Percentiles rank a stretch among this genome's conserved stretches.
These are phyloP conservation scores for Candida ulmi DNA, from an alignment of 805 yeast genomes.

Conservation along the genomic window DNA sequence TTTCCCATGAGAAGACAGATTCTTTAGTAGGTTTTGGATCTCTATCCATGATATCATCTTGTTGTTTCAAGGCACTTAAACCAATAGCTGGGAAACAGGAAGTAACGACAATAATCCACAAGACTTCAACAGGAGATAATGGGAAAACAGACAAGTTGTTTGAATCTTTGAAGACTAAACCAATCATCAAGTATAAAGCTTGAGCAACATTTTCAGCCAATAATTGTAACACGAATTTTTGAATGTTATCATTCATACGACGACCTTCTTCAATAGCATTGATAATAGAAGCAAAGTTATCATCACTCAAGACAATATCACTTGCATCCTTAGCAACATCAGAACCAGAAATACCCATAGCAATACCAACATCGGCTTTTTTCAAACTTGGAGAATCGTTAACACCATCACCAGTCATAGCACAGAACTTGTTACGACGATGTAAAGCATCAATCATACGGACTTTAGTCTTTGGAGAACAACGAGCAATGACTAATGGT, in stretches of 20 bases:
- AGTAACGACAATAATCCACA: slow-evolving; percentile 75
- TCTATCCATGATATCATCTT: slow-evolving; percentile 54
- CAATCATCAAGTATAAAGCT: slow-evolving; percentile 62
- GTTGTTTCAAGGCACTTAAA: slow-evolving; percentile 57
- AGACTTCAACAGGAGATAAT: slow-evolving; percentile 70
- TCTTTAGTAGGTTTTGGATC: slow-evolving; percentile 55
- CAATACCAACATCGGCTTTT: slow-evolving; percentile 76
- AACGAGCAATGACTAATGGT: slow-evolving; percentile 75
- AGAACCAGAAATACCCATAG: slow-evolving; percentile 78
- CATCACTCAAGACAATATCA: slow-evolving; percentile 70
- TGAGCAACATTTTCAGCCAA: slow-evolving; percentile 71
- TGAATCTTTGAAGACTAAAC: slow-evolving; percentile 62
- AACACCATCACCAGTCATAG: slow-evolving; percentile 85
- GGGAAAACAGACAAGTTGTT: slow-evolving; percentile 74
- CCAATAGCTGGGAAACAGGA: slow-evolving; percentile 86
- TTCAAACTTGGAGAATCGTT: slow-evolving; percentile 77
- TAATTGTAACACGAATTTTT: slow-evolving; percentile 70
- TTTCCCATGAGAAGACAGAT: slow-evolving; percentile 60
- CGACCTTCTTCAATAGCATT: slow-evolving; percentile 79
- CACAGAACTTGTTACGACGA: slow-evolving; percentile 57
- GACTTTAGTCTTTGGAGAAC: slow-evolving; percentile 80
- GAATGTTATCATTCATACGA: slow-evolving; percentile 73
- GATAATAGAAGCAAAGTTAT: slow-evolving; percentile 73
- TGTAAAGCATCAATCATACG: slow-evolving; percentile 75
- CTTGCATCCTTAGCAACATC: slow-evolving; percentile 85